A percentile compares a stretch with the other conserved stretches of the same genome.
phyloP scores from a whole-genome alignment of 2,329 filamentous ascomycete species.

The Bipolaris zeicola region DNA sequence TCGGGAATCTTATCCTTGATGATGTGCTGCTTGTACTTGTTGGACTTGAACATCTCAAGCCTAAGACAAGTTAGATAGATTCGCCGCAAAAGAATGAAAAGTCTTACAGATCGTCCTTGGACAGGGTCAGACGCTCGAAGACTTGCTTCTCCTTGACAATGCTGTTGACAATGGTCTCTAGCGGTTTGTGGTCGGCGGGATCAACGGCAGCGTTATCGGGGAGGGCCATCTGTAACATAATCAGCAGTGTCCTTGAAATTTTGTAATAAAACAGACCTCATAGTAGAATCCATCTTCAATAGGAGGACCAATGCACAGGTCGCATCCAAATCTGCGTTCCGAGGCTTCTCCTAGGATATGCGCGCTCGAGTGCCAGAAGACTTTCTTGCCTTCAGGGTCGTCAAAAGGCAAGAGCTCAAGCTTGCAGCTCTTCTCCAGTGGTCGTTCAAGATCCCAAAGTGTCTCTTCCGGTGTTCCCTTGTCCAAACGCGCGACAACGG shows the following conservation, averaged over 20 bases:
- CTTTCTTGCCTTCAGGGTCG: slow-evolving; percentile 77
- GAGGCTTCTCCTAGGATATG: slow-evolving; percentile 95
- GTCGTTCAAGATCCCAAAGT: slow-evolving; percentile 91
- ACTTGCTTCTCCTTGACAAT: slow-evolving; percentile 97
- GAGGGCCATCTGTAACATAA: slow-evolving; percentile 68
- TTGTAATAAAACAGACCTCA: slow-evolving; percentile 54
- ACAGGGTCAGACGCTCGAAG: slow-evolving; percentile 86
- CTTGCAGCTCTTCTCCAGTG: slow-evolving; percentile 84
- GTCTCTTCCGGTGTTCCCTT: slow-evolving; percentile 72
- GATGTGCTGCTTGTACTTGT: slow-evolving; percentile 98
- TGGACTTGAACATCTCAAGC: slow-evolving; percentile 95
- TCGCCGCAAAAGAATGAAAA: background rate
- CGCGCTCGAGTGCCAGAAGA: slow-evolving; percentile 97
- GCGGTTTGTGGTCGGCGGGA: slow-evolving; percentile 78
- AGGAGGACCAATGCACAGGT: slow-evolving; percentile 90
- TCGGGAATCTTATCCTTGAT: slow-evolving; percentile 91
- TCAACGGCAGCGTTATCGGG: slow-evolving; percentile 73
- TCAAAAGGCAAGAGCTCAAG: slow-evolving; percentile 86
- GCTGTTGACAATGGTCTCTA: slow-evolving; percentile 79
- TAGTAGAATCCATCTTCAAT: slow-evolving; percentile 96
- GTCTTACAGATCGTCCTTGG: slow-evolving; percentile 76
- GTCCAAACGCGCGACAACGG: slow-evolving; percentile 84
- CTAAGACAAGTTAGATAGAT: slow-evolving; percentile 14
- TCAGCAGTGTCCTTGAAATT: slow-evolving; percentile 10
- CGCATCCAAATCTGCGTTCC: slow-evolving; percentile 88